A percentile compares a stretch with the other conserved stretches of the same genome.
These are phyloP conservation scores for Ascocoryne sarcoides DNA, from an alignment of 2,329 filamentous ascomycete genomes.

Conservation along the genomic window DNA sequence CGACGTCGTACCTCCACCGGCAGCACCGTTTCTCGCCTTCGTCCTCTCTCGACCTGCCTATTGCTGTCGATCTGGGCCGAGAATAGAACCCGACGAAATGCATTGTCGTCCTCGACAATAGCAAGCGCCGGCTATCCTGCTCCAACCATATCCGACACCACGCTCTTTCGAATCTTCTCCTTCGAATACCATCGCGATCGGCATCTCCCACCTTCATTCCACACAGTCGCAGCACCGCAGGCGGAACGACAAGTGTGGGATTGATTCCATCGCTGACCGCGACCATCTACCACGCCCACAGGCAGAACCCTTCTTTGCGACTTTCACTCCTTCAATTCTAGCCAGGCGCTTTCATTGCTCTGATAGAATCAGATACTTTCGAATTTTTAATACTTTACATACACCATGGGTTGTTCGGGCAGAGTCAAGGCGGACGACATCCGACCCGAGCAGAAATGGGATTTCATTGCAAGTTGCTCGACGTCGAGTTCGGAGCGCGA, in stretches of 20 bases:
- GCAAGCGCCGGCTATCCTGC: slow-evolving; percentile 6
- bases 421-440: slow-evolving; percentile 56
- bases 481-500: neutral
- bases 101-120: slow-evolving; percentile 4
- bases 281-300: neutral
- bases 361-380: neutral
- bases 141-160: slow-evolving; percentile 1
- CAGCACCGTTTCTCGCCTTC: neutral
- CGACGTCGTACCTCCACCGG: neutral
- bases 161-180: slow-evolving; percentile 1
- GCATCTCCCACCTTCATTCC: neutral
- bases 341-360: slow-evolving; percentile 1
- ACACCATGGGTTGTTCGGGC: slow-evolving; percentile 57
- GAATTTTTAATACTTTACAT: neutral
- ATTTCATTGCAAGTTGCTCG: slow-evolving; percentile 64
- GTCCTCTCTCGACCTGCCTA: too few species aligned
- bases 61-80: neutral
- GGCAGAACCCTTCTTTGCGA: neutral
- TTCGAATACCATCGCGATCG: slow-evolving; percentile 1
- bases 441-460: slow-evolving; percentile 84
- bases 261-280: neutral
- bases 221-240: slow-evolving; percentile 5
- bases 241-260: slow-evolving; percentile 5
- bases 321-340: neutral
- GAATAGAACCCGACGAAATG: slow-evolving; percentile 1